Evolutionary conservation across 176 grass and related monocot genomes (phyloP), one percentile per base, ranked within the genome.

Genomic region (Avena insularis): DNA sequence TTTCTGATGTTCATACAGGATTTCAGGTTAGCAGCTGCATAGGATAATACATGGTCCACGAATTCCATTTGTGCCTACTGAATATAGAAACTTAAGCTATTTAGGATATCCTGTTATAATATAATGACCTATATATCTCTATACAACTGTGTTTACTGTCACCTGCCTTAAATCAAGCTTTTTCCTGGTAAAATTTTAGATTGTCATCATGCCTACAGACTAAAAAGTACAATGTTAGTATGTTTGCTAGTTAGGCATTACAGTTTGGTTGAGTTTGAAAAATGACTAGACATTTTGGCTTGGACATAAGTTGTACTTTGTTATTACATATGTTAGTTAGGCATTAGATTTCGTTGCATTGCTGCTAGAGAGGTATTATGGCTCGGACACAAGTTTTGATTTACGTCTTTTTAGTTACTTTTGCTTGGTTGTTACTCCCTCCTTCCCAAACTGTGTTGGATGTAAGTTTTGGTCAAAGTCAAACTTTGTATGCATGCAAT

Each of bases 151-250:
- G 56, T 62, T 46, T 62, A 49, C 64, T 90, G 33, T 62, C 73
- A 82, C 35, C 27, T 86, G 49, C 76, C 61, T 77, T 20, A 66
- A 82, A 82, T 40, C 71, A 50, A 90, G 23, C 79, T 82, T 76
- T 72, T 25, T 60, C 3, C 27, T 50, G 48, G 6, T 77, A 82
- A 51, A 61, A 61, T 46, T 66, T 45, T 68, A 8, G 63, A 66
- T 36, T 19, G 45, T 38, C 35, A 19, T 56, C 53, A 56, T 45
- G 19, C 65, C 49, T 83, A 20, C 16, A 43, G 54, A 56, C 13
- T 79, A 31, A 36, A 23, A 33, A 63, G 33, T 25, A 9, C 2
- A 65, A 79, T 33, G 19, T 80, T 71, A 14, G 35, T 70, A 60
- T 13, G 25, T 60, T 81, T 69, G 66, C 38, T 82, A 57, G 14